A percentile compares a stretch with the other conserved stretches of the same genome.
Conservation (phyloP, 202 grass and related monocot species). For the Miscanthus sacchariflorus region DNA sequence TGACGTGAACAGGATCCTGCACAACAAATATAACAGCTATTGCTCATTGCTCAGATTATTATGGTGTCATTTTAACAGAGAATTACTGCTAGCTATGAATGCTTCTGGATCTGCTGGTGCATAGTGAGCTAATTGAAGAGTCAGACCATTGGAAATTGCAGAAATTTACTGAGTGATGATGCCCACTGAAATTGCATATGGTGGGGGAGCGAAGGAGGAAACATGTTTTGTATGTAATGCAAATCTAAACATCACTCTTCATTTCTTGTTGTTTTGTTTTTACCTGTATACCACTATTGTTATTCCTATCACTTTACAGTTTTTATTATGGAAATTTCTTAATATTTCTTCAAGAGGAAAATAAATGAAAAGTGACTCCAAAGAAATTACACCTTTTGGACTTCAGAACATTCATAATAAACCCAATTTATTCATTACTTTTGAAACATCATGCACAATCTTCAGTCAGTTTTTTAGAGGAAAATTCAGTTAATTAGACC, state of each 20-base stretch:
- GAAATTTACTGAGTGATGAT: not conserved
- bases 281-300: slow-evolving; percentile 4
- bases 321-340: not conserved
- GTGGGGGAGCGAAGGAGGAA: not conserved
- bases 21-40: slow-evolving; percentile 34
- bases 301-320: not conserved
- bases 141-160: not conserved
- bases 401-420: slow-evolving; percentile 10
- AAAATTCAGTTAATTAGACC: slow-evolving; percentile 17
- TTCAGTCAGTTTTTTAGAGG: not conserved
- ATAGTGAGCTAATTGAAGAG: slow-evolving; percentile 32
- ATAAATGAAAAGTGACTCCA: not conserved
- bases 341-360: slow-evolving; percentile 16
- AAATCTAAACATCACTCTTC: slow-evolving; percentile 33
- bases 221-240: not conserved
- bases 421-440: slow-evolving; percentile 22
- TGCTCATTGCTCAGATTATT: slow-evolving; percentile 39
- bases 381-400: not conserved
- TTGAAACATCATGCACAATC: slow-evolving; percentile 5
- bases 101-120: slow-evolving; percentile 20
- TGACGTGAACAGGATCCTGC: slow-evolving; percentile 38
- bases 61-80: slow-evolving; percentile 13
- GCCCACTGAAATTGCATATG: not conserved
- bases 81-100: slow-evolving; percentile 17
- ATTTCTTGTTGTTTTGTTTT: slow-evolving; percentile 13